Conservation (phyloP, 305 asterid species). For the Fraxinus nigra region DNA sequence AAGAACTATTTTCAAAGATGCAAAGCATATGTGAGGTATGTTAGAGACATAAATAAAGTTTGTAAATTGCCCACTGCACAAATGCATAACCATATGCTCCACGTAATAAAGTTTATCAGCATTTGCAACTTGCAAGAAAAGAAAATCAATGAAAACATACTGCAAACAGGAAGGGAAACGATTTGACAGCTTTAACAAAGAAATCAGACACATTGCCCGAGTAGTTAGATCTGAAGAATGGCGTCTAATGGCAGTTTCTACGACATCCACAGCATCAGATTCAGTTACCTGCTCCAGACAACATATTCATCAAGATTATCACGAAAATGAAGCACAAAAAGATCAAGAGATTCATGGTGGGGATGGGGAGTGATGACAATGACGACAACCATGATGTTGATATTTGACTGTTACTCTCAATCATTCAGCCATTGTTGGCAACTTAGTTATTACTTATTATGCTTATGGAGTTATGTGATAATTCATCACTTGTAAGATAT, state of each 20-base stretch:
- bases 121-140: constrained; percentile 9
- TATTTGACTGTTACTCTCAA: background rate
- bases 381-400: background rate
- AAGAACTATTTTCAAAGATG: background rate
- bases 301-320: constrained; percentile 2
- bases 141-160: constrained; percentile 44
- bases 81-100: background rate
- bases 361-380: background rate
- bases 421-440: background rate
- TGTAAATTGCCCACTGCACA: background rate
- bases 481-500: background rate
- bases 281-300: constrained; percentile 78
- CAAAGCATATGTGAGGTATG: background rate
- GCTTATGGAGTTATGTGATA: background rate
- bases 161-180: constrained; percentile 83
- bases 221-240: constrained; percentile 77
- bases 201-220: constrained; percentile 82
- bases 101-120: constrained; percentile 11
- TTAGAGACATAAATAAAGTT: background rate
- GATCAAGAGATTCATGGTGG: background rate
- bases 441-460: background rate
- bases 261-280: constrained; percentile 82
- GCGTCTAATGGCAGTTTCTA: constrained; percentile 63
- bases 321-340: constrained; percentile 7
- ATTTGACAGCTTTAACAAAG: constrained; percentile 87